Conservation (phyloP, 441 rosid genomes). For the Populus hybrid region DNA sequence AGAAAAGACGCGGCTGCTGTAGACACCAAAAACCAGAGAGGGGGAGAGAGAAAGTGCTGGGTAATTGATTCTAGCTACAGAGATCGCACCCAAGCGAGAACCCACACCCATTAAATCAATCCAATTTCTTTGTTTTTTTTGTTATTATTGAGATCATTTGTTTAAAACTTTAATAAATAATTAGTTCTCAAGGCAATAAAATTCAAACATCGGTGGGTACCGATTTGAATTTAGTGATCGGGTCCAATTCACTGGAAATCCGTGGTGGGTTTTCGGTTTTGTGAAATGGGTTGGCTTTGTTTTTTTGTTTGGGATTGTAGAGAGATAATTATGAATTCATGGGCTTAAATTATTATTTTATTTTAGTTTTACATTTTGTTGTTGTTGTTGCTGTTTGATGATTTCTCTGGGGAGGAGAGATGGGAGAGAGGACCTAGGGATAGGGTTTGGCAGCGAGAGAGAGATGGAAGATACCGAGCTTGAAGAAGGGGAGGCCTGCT, state of each 20-base stretch:
- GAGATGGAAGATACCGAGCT: slow-evolving; percentile 87
- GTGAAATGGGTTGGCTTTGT: slow-evolving; percentile 27
- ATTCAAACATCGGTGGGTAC: neutral
- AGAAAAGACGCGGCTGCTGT: slow-evolving; percentile 44
- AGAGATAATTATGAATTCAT: slow-evolving; percentile 18
- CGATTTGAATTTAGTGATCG: slow-evolving; percentile 43
- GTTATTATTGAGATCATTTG: slow-evolving; percentile 3
- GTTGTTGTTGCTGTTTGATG: slow-evolving; percentile 33
- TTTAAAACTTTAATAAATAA: neutral
- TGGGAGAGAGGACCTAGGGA: slow-evolving; percentile 64
- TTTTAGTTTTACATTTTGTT: slow-evolving; percentile 6
- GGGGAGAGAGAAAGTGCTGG: slow-evolving; percentile 18
- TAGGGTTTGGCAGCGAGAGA: slow-evolving; percentile 48
- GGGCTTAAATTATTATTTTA: slow-evolving; percentile 12
- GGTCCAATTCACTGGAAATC: slow-evolving; percentile 39
- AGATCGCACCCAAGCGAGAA: slow-evolving; percentile 24
- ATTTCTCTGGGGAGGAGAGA: slow-evolving; percentile 62
- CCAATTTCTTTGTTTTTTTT: neutral
- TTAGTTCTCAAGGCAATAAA: neutral
- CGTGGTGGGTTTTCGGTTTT: slow-evolving; percentile 31
- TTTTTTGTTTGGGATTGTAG: slow-evolving; percentile 24
- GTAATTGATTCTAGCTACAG: slow-evolving; percentile 26
- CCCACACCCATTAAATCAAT: neutral
- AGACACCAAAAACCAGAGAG: slow-evolving; percentile 39
- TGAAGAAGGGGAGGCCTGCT: slow-evolving; percentile 98